phyloP scores from a whole-genome alignment of 305 asterid genomes.

The Rubia balearica region DNA sequence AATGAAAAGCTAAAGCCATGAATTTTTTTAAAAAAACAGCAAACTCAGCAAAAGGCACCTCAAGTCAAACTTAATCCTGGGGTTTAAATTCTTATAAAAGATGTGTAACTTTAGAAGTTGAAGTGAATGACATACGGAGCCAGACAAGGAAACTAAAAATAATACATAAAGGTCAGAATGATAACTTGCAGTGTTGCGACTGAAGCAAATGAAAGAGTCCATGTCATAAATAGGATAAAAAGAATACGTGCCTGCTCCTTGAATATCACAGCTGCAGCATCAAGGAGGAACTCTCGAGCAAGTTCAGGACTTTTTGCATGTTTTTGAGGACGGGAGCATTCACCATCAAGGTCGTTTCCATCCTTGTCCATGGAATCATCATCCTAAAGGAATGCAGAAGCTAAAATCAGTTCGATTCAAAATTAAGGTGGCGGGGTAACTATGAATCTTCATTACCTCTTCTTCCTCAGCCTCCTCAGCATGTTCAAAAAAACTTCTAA shows the following conservation, averaged over 20 bases:
- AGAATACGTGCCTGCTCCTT: conserved; percentile 83
- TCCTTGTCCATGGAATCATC: conserved; percentile 99
- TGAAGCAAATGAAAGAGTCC: neutral
- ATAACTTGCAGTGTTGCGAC: neutral
- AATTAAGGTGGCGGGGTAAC: neutral
- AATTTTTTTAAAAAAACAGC: neutral
- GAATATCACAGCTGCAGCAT: conserved; percentile 96
- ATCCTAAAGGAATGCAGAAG: conserved; percentile 44
- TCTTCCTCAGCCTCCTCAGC: conserved; percentile 99
- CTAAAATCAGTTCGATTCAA: neutral
- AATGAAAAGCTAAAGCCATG: neutral
- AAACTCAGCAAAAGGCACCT: neutral
- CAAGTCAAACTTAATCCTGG: neutral
- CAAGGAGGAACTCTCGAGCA: conserved; percentile 97
- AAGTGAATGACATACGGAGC: neutral
- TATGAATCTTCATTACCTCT: conserved; percentile 49
- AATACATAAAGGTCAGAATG: neutral
- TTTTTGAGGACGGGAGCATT: conserved; percentile 96
- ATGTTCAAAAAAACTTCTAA: conserved; percentile 87
- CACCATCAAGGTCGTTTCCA: conserved; percentile 85
- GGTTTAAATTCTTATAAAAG: neutral
- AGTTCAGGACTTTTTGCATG: conserved; percentile 99
- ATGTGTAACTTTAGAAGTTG: neutral
- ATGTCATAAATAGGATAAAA: neutral
- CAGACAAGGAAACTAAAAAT: neutral